Evolutionary conservation across 768 basidiomycete genomes (phyloP), one percentile per base, ranked within the genome.

Genomic region (Phylloporus sp.): DNA sequence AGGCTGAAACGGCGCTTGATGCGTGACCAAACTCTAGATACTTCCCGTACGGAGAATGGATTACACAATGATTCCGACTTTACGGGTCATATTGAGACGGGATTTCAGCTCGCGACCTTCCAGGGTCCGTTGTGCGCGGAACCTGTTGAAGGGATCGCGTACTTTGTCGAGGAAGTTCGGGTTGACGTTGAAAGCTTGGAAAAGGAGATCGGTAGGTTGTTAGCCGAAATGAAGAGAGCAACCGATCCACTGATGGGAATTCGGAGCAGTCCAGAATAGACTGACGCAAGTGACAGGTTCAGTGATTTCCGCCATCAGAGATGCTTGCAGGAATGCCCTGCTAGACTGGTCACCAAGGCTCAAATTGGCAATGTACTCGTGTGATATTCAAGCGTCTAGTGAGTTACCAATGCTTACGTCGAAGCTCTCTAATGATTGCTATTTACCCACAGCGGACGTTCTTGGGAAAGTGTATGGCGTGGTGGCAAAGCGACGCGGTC

Each of bases 341-440:
- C 73, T 98, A 40, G 97, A 98, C 69, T 99, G 97, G 97, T 97
- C 95, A 2, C 97, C 97, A 13, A 78, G 97, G 51, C 78, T 99
- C 59, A 91, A 95, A 84, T 74, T 99, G 59, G 97, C 97, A 0
- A 98, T 98, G 93, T 99, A 99, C 68, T 86, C 88, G 12, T 99
- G 95, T 69, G 95, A 98, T 63, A 98, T 99, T 48, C 97, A 97
- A 72, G 91, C 95, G 2, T 94, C 95, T 15, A 91, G 95, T 97
- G 66, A 64, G 91, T 77, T 13, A 28, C 39, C 24, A 12, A 15
- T 35, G 6, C 26, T 35, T 51, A 41, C 31, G 38, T 23, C 43
- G 46, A 47, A 41, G 39, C 48, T 65, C 40, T 20, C 20, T 61
- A 50, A 52, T 5, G 12, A 41, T 47, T 20, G 24, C 28, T 18